Base-by-base conservation (phyloP, 139 green algal species). In the Coelastrella sp. region DNA sequence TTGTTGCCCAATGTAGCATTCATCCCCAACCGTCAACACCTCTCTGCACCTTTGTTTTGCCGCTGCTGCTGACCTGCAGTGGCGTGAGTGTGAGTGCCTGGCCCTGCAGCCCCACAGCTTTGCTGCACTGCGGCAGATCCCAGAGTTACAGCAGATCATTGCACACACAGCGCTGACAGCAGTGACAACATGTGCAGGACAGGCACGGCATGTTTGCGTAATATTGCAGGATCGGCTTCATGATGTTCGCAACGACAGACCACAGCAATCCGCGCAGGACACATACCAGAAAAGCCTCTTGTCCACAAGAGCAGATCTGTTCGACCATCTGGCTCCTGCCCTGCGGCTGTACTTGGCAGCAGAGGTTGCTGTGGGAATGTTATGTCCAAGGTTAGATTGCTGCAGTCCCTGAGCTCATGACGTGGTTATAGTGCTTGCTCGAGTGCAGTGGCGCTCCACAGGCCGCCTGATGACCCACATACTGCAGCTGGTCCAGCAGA, bases 141-240 rank as follows among this genome's bases (percentile, higher is more conserved):
- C 82, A 9, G 82, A 87, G 58, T 63, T 87, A 63, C 61, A 58
- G 24, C 82, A 87, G 27, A 76, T 87, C 82, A 87, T 87, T 63
- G 27, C 17, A 24, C 63, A 78, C 82, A 78, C 82, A 83, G 78
- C 82, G 61, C 61, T 76, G 1, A 22, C 56, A 49, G 82, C 63
- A 49, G 15, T 63, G 5, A 19, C 22, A 20, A 22, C 61, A 87
- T 68, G 25, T 78, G 82, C 82, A 78, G 82, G 61, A 35, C 22
- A 49, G 60, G 25, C 14, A 17, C n/a, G 24, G 59, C 81, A 86
- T 17, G 12, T 80, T 58, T 72, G 63, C 63, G 4, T 17, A 72
- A 72, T 4, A 72, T 1, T 78, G 25, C 70, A 78, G 70, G 70
- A 78, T 22, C 12, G 63, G 15, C 63, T 72, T 72, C 3, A 22